Evolutionary conservation across 179 eudicot genomes (phyloP).

Genomic region (Beta lomatogona): DNA sequence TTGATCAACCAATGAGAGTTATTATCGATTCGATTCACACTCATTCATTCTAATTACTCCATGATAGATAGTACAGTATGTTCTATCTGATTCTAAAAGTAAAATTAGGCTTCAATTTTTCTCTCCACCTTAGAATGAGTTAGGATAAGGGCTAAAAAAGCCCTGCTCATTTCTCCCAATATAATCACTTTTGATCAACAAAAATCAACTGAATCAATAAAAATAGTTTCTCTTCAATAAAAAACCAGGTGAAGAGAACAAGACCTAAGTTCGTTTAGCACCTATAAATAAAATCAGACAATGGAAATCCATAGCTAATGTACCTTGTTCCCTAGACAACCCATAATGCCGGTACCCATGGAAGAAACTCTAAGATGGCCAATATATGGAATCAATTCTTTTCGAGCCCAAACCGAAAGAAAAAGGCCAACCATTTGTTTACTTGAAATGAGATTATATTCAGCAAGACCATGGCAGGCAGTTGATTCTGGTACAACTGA

Average conservation of each 20-base stretch:
- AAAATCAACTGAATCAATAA: too few species aligned
- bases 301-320: background rate
- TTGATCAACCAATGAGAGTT: background rate
- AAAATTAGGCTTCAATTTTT: background rate
- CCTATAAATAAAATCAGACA: too few species aligned
- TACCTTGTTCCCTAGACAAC: slow-evolving; percentile 49
- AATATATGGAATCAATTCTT: slow-evolving; percentile 61
- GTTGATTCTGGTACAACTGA: slow-evolving; percentile 35
- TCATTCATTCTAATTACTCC: background rate
- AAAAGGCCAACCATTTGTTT: slow-evolving; percentile 94
- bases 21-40: background rate
- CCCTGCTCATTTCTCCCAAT: too few species aligned
- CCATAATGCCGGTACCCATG: slow-evolving; percentile 70
- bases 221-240: too few species aligned
- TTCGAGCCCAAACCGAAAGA: slow-evolving; percentile 63
- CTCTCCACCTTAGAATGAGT: too few species aligned
- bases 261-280: too few species aligned
- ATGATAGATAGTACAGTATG: too few species aligned
- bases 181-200: too few species aligned
- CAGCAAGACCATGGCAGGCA: slow-evolving; percentile 29
- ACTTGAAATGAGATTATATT: slow-evolving; percentile 65
- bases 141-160: too few species aligned
- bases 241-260: too few species aligned
- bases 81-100: background rate
- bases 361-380: slow-evolving; percentile 70